Evolutionary conservation across 2,329 filamentous ascomycete genomes (phyloP), one percentile per base, ranked within the genome.

Genomic region (Piedraia hortae): DNA sequence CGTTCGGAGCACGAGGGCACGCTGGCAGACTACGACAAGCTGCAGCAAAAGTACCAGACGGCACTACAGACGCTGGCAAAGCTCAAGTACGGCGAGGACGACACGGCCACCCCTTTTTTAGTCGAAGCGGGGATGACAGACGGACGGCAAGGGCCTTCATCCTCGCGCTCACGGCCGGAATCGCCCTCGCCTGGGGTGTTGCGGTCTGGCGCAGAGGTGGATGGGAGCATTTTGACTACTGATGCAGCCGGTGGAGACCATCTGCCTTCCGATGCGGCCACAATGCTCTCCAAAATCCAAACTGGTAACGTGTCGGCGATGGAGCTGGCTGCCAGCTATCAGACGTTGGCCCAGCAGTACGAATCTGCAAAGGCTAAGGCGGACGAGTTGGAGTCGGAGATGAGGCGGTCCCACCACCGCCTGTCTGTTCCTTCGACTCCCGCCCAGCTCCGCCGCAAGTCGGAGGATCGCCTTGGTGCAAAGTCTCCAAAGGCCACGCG

Each of bases 101-200:
- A 13, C 56, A 78, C 16, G 74, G 90, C 34, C 77, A 89, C 48
- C 58, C 67, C 14, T 63, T 85, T 85, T 67, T 68, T 85, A 62
- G 77, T 66, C 30, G 68, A 78, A 40, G 54, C 57, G 37, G 66
- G 63, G 49, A 62, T 65, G 38, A 56, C 28, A 23, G 27, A 26
- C 28, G 28, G 24, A 12, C 28, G 52, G 56, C 51, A 53, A 46
- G 63, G 63, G 48, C 57, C 54, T 40, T 74, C 72, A 47, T 80
- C 73, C 39, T 80, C 77, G 52, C 77, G 70, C 45, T 90, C 78
- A 39, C 69, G 91, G 35, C 85, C 77, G 50, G 85, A 93, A 51
- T 61, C 90, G 44, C 89, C 75, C 39, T 89, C 71, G 44, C 75
- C 63, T 54, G 63, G 71, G 59, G 72, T 72, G 39, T 29, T 23